phyloP scores from a whole-genome alignment of 352 stramenopile genomes.

The Globisporangium nodosum region DNA sequence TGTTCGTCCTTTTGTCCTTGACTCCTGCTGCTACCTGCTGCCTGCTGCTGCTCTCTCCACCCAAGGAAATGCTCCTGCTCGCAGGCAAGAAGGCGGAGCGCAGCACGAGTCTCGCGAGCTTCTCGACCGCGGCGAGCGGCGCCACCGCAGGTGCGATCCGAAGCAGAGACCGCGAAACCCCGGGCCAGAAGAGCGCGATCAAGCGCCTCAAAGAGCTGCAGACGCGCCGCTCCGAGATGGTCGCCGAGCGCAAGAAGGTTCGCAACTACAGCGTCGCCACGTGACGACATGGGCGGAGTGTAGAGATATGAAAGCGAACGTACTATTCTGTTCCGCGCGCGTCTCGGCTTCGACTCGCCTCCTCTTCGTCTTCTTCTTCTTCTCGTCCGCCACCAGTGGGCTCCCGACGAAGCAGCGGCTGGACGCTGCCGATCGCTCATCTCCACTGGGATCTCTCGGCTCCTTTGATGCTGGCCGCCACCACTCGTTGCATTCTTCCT shows the following conservation, averaged over 20 bases:
- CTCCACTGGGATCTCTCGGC: not conserved
- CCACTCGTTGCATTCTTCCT: not conserved
- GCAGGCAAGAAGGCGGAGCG: constrained; percentile 49
- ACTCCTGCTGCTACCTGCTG: not conserved
- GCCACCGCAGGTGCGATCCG: constrained; percentile 3
- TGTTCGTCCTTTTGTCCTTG: constrained; percentile 5
- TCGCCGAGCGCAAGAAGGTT: constrained; percentile 67
- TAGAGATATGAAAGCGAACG: not conserved
- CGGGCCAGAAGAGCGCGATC: constrained; percentile 50
- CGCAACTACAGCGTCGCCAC: constrained; percentile 70
- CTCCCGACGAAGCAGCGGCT: not conserved
- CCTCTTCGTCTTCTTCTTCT: no score
- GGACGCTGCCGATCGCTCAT: not conserved
- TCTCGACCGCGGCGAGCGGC: constrained; percentile 9
- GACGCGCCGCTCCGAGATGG: constrained; percentile 68
- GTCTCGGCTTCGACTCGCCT: not conserved
- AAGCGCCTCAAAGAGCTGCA: constrained; percentile 73
- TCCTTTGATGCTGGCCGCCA: not conserved
- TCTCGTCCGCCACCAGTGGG: not conserved
- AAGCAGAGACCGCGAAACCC: constrained; percentile 51
- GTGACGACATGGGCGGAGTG: constrained; percentile 2
- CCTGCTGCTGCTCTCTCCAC: constrained; percentile 4
- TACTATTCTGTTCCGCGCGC: not conserved
- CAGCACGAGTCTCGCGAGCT: constrained; percentile 31
- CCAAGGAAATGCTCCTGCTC: constrained; percentile 66